Evolutionary conservation across 306 rosid genomes (phyloP), one percentile per base, ranked within the genome.

Genomic region (Purshia tridentata): DNA sequence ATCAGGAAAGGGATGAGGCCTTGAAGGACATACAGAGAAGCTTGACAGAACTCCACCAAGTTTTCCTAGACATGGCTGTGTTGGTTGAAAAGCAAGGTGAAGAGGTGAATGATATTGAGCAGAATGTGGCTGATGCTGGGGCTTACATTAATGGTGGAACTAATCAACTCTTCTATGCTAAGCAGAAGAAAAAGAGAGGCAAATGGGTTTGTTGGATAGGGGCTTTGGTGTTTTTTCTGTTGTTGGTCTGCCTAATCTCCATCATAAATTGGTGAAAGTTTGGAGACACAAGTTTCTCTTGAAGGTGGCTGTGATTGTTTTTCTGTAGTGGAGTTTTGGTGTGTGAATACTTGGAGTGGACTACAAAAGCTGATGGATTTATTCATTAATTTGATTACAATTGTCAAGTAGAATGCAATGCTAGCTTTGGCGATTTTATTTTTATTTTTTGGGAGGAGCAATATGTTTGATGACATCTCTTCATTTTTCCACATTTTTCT

Each of bases 1-100:
- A 57, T 57, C 22, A 51, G 72, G 79, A 75, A 55, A 75, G 79
- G 44, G 39, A 67, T 8, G 59, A 75, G 39, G 73, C 57, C 22
- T 37, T 67, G 42, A 66, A 67, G 67, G 79, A 75, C 56, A 23
- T 75, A 9, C 54, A 75, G 67, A 76, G 37, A 53, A 59, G 73
- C 56, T 75, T 75, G 66, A 65, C 16, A 45, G 79, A 75, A 58
- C 66, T 75, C 3, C 79, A 75, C 55, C 79, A 75, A 53, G 66
- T 75, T 45, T 66, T 75, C 65, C 48, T 75, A 4, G 79, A 75
- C 20, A 75, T 75, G 79, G 79, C 73, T 6, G 58, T 75, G 50
- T 39, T 69, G 70, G 69, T 76, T 20, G 75, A 69, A 59, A 11
- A 67, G 51, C 79, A 75, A 55, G 79, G 79, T 22, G 80, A 58